Evolutionary conservation across 1,284 basidiomycete species (phyloP), one percentile per base, ranked within the genome.

Genomic region (Trametes versicolor): DNA sequence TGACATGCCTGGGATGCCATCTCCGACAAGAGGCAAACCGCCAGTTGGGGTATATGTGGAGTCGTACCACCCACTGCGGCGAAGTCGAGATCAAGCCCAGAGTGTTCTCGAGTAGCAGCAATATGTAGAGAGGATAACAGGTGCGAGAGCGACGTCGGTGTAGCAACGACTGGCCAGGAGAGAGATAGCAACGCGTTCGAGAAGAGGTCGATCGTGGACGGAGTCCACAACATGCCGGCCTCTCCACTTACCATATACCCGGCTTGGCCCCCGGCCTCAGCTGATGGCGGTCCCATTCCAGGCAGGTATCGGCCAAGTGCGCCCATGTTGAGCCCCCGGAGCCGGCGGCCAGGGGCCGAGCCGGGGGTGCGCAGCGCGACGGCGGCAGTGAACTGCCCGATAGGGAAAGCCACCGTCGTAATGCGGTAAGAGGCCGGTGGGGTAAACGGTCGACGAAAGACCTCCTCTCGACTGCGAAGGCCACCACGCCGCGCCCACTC

Each of bases 351-450:
- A 37, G 57, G 47, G 54, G n/a, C 37, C 36, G 54, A 15, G 12
- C 23, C 54, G 54, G 54, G 17, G 23, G 29, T 56, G 54, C 54
- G 54, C 54, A 56, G 54, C 54, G 54, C 25, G 49, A 32, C 36
- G 8, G 54, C 37, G 63, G 63, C 47, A 21, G 5, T 36, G 39
- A 21, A 56, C 34, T 64, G 23, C 63, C 63, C 17, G n/a, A 64
- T 54, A 19, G n/a, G 56, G 60, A 23, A 21, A 37, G 54, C 23
- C 34, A 58, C 32, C 29, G 47, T 36, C 47, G 32, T 37, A 48
- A 48, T 48, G 45, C 45, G 45, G 21, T 32, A 4, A 25, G 23
- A 7, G 45, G 7, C 21, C 25, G 7, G 21, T 48, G 45, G 21
- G 45, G 45, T 13, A 17, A 13, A 43, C 37, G 37, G 41, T n/a